Evolutionary conservation across 495 filamentous ascomycete genomes (phyloP).

Genomic region (Neurospora cerealis): DNA sequence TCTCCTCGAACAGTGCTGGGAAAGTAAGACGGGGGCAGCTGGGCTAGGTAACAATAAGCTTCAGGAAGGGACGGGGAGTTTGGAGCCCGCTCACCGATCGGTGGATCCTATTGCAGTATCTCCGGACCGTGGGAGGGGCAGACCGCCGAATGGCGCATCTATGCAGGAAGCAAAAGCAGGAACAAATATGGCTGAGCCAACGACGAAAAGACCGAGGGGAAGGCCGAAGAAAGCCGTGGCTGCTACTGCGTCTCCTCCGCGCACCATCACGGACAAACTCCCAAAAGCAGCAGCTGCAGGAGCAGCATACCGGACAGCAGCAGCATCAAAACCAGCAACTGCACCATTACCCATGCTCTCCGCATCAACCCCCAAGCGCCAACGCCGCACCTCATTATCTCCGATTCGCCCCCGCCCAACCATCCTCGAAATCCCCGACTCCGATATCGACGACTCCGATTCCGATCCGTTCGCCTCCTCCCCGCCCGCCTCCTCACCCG

Average conservation of each 20-base stretch:
- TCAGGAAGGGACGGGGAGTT: neutral
- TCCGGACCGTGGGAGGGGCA: neutral
- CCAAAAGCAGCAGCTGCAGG: neutral
- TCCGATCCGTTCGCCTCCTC: slow-evolving; percentile 17
- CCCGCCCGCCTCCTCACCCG: neutral
- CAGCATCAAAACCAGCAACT: neutral
- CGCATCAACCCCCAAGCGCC: slow-evolving; percentile 11
- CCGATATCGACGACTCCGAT: slow-evolving; percentile 48
- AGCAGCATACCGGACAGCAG: neutral
- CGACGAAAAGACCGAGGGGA: slow-evolving; percentile 8
- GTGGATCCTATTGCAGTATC: neutral
- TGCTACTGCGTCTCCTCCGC: neutral
- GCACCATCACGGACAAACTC: neutral
- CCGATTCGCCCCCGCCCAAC: slow-evolving; percentile 9
- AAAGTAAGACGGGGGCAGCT: slow-evolving; percentile 24
- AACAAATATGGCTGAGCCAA: neutral
- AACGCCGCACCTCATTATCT: neutral
- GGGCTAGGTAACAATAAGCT: neutral
- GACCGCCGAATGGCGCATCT: neutral
- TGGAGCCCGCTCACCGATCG: neutral
- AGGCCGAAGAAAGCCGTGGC: slow-evolving; percentile 12
- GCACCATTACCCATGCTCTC: slow-evolving; percentile 7
- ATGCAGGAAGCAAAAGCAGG: neutral
- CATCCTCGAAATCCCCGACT: slow-evolving; percentile 55
- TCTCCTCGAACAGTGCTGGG: slow-evolving; percentile 66